Evolutionary conservation across 176 grass and related monocot species (phyloP), one percentile per base, ranked within the genome.

Genomic region (Carex scoparia): DNA sequence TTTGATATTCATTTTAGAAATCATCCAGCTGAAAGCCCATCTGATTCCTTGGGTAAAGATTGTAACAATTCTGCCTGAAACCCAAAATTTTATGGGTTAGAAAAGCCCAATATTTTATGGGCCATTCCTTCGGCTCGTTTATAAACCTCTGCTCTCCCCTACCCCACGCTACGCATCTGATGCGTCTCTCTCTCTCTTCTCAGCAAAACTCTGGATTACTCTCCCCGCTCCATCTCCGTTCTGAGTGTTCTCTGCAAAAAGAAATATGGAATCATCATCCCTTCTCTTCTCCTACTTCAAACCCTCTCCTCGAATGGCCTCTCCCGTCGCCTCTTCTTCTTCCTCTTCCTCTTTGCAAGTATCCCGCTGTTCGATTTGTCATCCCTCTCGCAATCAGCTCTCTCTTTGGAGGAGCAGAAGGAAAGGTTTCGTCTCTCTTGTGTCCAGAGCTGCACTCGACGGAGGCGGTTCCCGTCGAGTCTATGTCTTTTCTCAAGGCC

Each of bases 181-280:
- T 49, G 48, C 48, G 48, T 51, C 48, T 51, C 48, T 49, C 48
- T 51, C 48, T 51, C 69, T 69, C 44, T 46, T 9, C 65, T 69
- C 77, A 16, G 7, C 64, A 27, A 2, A 40, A 37, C 70, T 74
- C 14, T 74, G 2, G 44, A 46, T 56, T 5, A 4, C 70, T 51
- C 70, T 75, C 13, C 16, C 7, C 16, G 3, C 16, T 78, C 73
- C 73, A 9, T 28, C 53, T 77, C 27, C 61, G 12, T n/a, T 79
- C 53, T 58, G 31, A 51, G 48, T 51, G 16, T 75, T 42, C 69
- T 49, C 33, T 27, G 11, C 16, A 19, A 49, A 73, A 2, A 4
- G n/a, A 16, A 38, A 3, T 62, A 97, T 97, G 92, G 90, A 97
- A 80, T 89, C 93, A 46, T 89, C 88, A 55, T 89, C 88, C 14